Evolutionary conservation across 495 filamentous ascomycete species (phyloP).

Genomic region (Tuber microsphaerosporum): DNA sequence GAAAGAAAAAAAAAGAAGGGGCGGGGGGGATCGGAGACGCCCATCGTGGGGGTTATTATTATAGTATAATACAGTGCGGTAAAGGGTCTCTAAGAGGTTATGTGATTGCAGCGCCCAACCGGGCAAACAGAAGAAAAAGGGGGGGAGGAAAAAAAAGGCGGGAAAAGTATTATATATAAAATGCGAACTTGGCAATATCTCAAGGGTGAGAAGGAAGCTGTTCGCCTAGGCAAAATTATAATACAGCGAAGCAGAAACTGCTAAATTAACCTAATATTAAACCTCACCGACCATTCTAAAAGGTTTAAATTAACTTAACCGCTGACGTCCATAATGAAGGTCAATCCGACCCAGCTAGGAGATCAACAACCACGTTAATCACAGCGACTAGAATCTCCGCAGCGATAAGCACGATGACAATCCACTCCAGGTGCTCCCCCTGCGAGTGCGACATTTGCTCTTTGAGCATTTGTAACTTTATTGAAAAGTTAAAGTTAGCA

Average conservation of each 20-base stretch:
- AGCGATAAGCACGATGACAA: conserved; percentile 92
- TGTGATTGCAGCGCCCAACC: not conserved
- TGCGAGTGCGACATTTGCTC: conserved; percentile 96
- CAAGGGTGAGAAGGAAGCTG: not conserved
- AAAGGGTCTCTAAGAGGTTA: not conserved
- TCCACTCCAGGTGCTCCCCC: conserved; percentile 92
- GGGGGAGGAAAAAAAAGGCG: not conserved
- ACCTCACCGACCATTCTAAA: not conserved
- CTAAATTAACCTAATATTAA: not conserved
- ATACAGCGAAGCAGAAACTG: not conserved
- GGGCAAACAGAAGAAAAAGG: not conserved
- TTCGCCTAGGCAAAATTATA: not conserved
- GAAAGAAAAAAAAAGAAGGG: not conserved
- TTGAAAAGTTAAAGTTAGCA: not conserved
- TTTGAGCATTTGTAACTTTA: conserved; percentile 72
- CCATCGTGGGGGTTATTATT: not conserved
- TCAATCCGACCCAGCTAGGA: conserved; percentile 59
- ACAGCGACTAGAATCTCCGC: conserved; percentile 91
- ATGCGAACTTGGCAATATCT: not conserved
- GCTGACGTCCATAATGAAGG: not conserved
- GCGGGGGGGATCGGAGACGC: not conserved
- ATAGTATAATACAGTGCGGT: not conserved
- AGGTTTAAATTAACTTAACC: not conserved
- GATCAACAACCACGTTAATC: conserved; percentile 90
- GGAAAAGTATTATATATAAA: not conserved